phyloP scores from a whole-genome alignment of 2,329 filamentous ascomycete species.

The Fusarium sp. region DNA sequence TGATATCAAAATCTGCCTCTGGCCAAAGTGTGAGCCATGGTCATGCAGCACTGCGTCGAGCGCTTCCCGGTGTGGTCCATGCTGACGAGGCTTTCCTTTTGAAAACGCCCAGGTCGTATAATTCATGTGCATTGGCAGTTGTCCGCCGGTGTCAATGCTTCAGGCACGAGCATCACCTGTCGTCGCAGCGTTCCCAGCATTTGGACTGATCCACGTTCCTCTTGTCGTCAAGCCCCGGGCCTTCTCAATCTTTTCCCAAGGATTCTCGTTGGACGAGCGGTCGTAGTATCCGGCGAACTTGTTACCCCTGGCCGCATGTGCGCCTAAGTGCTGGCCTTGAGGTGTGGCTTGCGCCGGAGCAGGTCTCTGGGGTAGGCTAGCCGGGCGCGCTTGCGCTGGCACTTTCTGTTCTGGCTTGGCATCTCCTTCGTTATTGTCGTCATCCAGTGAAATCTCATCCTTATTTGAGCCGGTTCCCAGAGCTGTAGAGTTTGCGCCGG shows the following conservation, averaged over 20 bases:
- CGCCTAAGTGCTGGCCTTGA: slow-evolving; percentile 17
- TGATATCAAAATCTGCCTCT: background rate
- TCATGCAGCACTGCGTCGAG: background rate
- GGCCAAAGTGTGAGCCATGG: background rate
- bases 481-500: slow-evolving; percentile 49
- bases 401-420: slow-evolving; percentile 11
- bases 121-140: background rate
- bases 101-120: background rate
- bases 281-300: slow-evolving; percentile 77
- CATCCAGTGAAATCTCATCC: slow-evolving; percentile 57
- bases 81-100: too few species aligned
- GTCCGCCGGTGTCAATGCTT: background rate
- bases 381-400: slow-evolving; percentile 44
- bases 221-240: slow-evolving; percentile 52
- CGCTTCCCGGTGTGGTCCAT: too few species aligned
- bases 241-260: slow-evolving; percentile 69
- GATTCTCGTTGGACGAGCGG: slow-evolving; percentile 73
- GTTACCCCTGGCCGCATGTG: slow-evolving; percentile 37
- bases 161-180: slow-evolving; percentile 16
- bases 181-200: background rate
- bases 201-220: slow-evolving; percentile 55
- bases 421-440: slow-evolving; percentile 38
- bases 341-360: slow-evolving; percentile 14
- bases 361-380: slow-evolving; percentile 46
- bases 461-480: slow-evolving; percentile 47